Percentiles rank a stretch among this genome's conserved stretches.
Conservation (phyloP, 345 rosid species). For the Trapa bicornis region DNA sequence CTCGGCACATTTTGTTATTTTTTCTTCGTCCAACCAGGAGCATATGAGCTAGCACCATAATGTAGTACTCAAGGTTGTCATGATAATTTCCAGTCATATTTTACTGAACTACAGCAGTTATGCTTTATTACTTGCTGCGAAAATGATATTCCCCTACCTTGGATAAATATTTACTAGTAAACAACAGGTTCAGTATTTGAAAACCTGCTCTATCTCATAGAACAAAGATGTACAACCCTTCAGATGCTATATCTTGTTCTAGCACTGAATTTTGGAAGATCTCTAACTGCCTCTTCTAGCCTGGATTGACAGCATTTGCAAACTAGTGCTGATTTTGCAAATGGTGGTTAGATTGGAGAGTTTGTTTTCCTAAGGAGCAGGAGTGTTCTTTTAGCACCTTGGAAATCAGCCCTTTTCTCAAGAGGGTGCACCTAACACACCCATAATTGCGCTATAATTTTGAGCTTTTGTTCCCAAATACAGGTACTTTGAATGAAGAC, state of each 20-base stretch:
- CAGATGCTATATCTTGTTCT: no score
- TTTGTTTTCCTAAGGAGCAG: background rate
- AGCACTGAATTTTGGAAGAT: no score
- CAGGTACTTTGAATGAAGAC: conserved; percentile 9
- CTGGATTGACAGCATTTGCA: no score
- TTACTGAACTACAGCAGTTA: background rate
- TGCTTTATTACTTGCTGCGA: background rate
- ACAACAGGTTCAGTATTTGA: background rate
- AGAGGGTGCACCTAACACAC: background rate
- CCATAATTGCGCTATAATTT: background rate
- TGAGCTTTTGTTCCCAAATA: background rate
- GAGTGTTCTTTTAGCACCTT: background rate
- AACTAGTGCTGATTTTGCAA: background rate
- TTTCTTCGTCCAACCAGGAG: background rate
- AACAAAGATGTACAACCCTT: no score
- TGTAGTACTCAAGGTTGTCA: background rate
- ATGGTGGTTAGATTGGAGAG: background rate
- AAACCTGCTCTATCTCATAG: background rate
- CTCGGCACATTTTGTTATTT: no score
- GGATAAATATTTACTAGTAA: background rate
- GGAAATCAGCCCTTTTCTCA: background rate
- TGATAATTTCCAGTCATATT: background rate
- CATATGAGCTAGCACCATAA: background rate
- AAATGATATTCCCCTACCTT: background rate
- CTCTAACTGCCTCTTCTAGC: no score